phyloP scores from a whole-genome alignment of 2,329 filamentous ascomycete species.

The Xylaria sp. region DNA sequence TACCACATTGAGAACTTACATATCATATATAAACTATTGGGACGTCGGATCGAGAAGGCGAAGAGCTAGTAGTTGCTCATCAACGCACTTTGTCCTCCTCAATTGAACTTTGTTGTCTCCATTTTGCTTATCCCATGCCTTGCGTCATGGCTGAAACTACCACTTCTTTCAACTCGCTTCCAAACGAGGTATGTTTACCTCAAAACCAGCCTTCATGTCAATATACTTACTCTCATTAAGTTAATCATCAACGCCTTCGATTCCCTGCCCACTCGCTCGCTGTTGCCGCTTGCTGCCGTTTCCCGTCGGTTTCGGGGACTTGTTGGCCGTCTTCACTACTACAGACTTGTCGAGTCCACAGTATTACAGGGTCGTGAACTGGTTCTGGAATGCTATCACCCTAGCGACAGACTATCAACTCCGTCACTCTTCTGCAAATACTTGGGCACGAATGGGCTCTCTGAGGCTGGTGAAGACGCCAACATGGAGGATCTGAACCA shows the following conservation, averaged over 20 bases:
- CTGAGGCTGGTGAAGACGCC: constrained; percentile 53
- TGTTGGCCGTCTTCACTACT: constrained; percentile 71
- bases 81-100: constrained; percentile 39
- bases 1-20: constrained; percentile 10
- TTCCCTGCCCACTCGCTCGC: constrained; percentile 59
- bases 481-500: constrained; percentile 57
- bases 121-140: constrained; percentile 39
- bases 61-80: constrained; percentile 21
- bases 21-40: constrained; percentile 29
- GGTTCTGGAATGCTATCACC: constrained; percentile 83
- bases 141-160: constrained; percentile 46
- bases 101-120: constrained; percentile 16
- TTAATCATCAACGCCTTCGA: constrained; percentile 63
- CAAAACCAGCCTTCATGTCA: background rate
- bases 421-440: constrained; percentile 76
- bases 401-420: constrained; percentile 73
- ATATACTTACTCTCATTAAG: constrained; percentile 49
- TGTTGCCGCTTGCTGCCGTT: constrained; percentile 67
- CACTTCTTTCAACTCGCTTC: constrained; percentile 49
- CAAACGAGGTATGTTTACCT: constrained; percentile 50
- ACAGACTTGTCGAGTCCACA: constrained; percentile 69
- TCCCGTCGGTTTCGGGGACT: constrained; percentile 73
- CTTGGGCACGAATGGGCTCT: constrained; percentile 70
- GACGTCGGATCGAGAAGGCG: background rate
- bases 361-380: constrained; percentile 71